phyloP scores from a whole-genome alignment of 2,329 filamentous ascomycete species.

The Neonectria neomacrospora region DNA sequence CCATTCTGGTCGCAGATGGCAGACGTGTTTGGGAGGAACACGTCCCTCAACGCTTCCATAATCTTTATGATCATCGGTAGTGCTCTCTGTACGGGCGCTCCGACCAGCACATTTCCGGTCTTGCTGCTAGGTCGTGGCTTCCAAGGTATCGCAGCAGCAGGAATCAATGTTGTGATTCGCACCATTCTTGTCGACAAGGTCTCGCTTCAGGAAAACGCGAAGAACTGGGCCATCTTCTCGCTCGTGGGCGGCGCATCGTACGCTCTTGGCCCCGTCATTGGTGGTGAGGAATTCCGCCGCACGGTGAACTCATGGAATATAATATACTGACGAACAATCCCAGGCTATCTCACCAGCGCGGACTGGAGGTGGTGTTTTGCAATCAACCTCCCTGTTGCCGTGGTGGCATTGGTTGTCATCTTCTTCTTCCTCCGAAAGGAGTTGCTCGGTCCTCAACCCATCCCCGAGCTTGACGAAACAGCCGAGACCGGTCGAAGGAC shows the following conservation, averaged over 20 bases:
- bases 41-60: conserved; percentile 66
- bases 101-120: conserved; percentile 64
- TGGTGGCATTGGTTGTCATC: conserved; percentile 62
- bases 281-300: conserved; percentile 50
- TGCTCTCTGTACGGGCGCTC: conserved; percentile 69
- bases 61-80: conserved; percentile 69
- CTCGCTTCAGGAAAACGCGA: conserved; percentile 68
- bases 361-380: conserved; percentile 76
- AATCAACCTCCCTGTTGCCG: conserved; percentile 68
- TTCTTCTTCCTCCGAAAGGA: conserved; percentile 68
- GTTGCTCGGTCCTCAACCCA: conserved; percentile 63
- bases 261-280: conserved; percentile 69
- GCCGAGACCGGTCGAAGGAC: conserved; percentile 46
- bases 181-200: conserved; percentile 75
- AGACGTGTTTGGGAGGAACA: conserved; percentile 73
- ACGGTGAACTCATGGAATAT: neutral
- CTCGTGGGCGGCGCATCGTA: conserved; percentile 70
- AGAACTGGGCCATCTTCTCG: conserved; percentile 71
- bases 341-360: conserved; percentile 61
- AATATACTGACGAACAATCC: conserved; percentile 6
- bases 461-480: conserved; percentile 57
- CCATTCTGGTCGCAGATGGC: conserved; percentile 73
- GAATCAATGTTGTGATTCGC: conserved; percentile 68
- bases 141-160: conserved; percentile 71
- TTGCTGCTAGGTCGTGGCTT: conserved; percentile 71